Conservation (phyloP, 1,284 basidiomycete species). For the Tylopilus sp. region DNA sequence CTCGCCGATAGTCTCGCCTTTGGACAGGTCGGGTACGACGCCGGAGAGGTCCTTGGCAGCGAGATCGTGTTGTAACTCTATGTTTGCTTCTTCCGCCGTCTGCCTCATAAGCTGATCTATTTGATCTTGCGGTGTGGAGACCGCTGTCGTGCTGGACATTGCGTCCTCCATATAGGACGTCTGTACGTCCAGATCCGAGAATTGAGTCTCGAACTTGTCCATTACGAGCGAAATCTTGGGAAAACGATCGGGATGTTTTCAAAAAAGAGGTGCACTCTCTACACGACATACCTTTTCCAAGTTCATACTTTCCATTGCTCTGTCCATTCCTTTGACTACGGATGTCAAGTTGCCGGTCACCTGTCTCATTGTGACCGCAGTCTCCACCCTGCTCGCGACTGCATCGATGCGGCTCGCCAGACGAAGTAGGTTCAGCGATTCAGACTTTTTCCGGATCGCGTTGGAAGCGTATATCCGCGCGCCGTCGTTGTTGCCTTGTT, state of each 20-base stretch:
- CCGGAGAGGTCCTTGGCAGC: constrained; percentile 58
- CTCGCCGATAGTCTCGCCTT: constrained; percentile 58
- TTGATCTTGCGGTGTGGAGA: constrained; percentile 95
- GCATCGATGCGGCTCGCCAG: constrained; percentile 92
- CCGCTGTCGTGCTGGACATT: constrained; percentile 90
- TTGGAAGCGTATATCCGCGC: constrained; percentile 99
- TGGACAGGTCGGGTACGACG: constrained; percentile 49
- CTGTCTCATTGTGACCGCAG: constrained; percentile 97
- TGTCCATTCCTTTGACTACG: constrained; percentile 98
- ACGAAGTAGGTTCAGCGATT: constrained; percentile 84
- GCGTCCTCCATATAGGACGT: constrained; percentile 98
- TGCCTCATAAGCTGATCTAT: constrained; percentile 89
- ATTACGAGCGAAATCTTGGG: constrained; percentile 94
- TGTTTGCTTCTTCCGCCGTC: constrained; percentile 95
- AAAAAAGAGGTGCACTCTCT: neutral
- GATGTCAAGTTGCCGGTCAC: constrained; percentile 94
- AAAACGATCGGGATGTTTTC: constrained; percentile 7
- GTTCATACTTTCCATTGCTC: constrained; percentile 99
- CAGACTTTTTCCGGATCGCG: constrained; percentile 97
- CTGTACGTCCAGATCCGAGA: constrained; percentile 96
- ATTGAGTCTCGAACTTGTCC: constrained; percentile 98
- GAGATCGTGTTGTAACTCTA: constrained; percentile 91
- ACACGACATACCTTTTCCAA: constrained; percentile 69
- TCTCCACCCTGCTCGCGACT: constrained; percentile 94
- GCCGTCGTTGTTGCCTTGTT: constrained; percentile 95